Evolutionary conservation across 1,284 basidiomycete species (phyloP), one percentile per base, ranked within the genome.

Genomic region (Takashimella koratensis): DNA sequence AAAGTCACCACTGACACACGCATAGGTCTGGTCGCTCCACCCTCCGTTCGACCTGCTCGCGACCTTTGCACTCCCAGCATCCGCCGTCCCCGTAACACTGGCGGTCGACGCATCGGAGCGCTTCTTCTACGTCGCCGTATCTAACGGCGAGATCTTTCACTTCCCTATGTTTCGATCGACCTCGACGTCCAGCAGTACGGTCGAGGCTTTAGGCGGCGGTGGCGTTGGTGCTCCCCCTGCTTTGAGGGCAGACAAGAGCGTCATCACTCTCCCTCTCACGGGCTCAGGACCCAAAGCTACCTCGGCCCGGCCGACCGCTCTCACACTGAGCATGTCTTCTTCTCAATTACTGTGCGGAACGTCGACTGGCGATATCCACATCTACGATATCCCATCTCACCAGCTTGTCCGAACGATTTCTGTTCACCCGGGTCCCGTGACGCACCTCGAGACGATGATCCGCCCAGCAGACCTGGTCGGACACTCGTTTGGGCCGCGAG

Each of bases 331-430:
- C 0, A 69, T 86, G 12, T 85, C 86, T 4, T 83, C 84, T 0
- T 82, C 87, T 0, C 79, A 87, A 26, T 82, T 94, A 27, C 75
- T 94, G 16, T 82, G 83, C 22, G 90, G 90, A 12, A 90, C 89
- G 0, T 70, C 80, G 2, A 75, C 81, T 0, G 91, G 90, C 5
- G 75, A 84, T n/a, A 83, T 97, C 46, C 83, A 88, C 55, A 72
- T 93, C 25, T 90, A 94, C 68, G 88, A 96, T 59, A 82, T 95
- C 30, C 84, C 88, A 1, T 95, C 94, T 1, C 89, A 94, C 64
- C 93, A 98, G 70, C 83, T 86, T 26, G 78, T 95, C 24, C 86
- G 90, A 30, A 87, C 86, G 16, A 83, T 96, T 60, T 80, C 83
- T 1, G 66, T 77, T 81, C 77, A 88, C 51, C 64, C 86, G 58